Base-by-base conservation (phyloP, 371 early-diverging fungal genomes). In the Umbelopsis sp. region DNA sequence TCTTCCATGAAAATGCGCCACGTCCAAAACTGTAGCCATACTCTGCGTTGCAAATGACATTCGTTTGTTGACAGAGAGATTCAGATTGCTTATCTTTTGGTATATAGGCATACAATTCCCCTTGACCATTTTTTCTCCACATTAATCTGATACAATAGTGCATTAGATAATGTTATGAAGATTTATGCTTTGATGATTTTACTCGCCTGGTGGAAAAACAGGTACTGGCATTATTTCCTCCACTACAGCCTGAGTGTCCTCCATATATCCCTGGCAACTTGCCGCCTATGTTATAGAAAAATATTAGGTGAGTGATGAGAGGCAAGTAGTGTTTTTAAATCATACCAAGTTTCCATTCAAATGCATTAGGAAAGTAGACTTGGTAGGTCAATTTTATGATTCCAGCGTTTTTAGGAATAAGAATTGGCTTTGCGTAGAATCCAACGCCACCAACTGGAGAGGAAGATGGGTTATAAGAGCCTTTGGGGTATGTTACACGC, bases 1-100 rank as follows among this genome's bases (percentile, higher is more conserved):
- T 68, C 35, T 52, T 57, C 69, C 80, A 85, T 32, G 53, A 44
- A 70, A 81, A 81, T 8, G 64, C 48, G 2, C 85, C 84, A 2
- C 83, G 83, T 32, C 80, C 85, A 38, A 87, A 69, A 10, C 85
- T 85, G 52, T 74, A 76, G 9, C 87, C 85, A 66, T 80, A 82
- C 29, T 50, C 70, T 1, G 78, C 69, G 65, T 82, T 81, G 70
- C 85, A 84, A 63, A 77, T 72, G 50, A 77, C 69, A 10, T 65
- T 72, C 44, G 67, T 69, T 35, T 72, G 71, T 11, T 69, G 69
- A 62, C 85, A 76, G 50, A 81, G 66, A 24, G 46, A 70, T 10
- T 70, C 64, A 22, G 70, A 69, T 63, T 87, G 86, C 10, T 65
- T 69, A 25, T 67, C 65, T 44, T 76, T 76, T 50, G 81, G 71